Evolutionary conservation across 495 filamentous ascomycete species (phyloP), one percentile per base, ranked within the genome.

Genomic region (Daldinia vernicosa): DNA sequence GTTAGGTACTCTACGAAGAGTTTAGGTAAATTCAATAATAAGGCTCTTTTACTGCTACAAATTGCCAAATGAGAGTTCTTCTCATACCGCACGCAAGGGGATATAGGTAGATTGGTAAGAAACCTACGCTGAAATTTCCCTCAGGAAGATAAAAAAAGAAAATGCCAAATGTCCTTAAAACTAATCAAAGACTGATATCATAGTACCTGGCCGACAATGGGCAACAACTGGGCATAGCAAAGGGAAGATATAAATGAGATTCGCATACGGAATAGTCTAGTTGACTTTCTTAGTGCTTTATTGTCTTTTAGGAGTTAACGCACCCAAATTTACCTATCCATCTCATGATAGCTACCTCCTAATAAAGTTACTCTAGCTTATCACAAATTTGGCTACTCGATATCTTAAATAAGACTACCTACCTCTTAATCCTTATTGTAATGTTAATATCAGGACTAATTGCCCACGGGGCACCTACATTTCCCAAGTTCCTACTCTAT

Each of bases 401-500:
- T 40, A 27, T 40, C 11, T 39, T 12, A 40, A 14, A 39, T 11
- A 8, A 12, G 54, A 5, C n/a, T 43, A 59, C 32, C n/a, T n/a
- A n/a, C n/a, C n/a, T n/a, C n/a, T 32, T 19, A 12, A n/a, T 27
- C 27, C 14, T 27, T 22, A 45, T 7, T 66, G 71, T 19, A 33
- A 81, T 80, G 78, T 47, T 59, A 30, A 55, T 62, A 7, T 72
- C 71, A 40, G 74, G 77, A 26, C 68, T 83, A 4, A 40, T 74
- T 12, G 73, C 57, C 50, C 75, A 58, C 40, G 79, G 78, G 43
- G 77, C 75, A 3, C 81, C 80, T 55, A 65, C 73, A 26, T 65
- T 70, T 40, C 79, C 79, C 1, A 63, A 55, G 7, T 81, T 77
- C 72, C 56, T 80, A 11, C 55, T 77, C 4, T 79, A 76, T 60